Percentiles rank a stretch among this genome's conserved stretches.
These are phyloP conservation scores for Suillus paluster DNA, from an alignment of 768 basidiomycete genomes.

Conservation along the genomic window DNA sequence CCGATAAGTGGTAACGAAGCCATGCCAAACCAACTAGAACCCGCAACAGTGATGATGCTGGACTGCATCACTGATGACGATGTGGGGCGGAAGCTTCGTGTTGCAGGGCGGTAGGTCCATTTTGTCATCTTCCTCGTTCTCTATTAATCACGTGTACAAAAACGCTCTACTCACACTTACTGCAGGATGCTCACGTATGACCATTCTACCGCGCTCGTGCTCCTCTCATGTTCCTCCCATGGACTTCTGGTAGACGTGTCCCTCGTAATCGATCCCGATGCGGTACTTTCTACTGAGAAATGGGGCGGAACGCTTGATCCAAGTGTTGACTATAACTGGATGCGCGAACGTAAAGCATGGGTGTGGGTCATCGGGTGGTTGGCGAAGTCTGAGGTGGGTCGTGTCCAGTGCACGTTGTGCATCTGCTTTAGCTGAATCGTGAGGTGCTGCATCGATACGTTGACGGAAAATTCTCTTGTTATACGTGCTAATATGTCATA, in stretches of 20 bases:
- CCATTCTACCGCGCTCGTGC: conserved; percentile 45
- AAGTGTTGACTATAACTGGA: conserved; percentile 44
- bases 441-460: conserved; percentile 2
- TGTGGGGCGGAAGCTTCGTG: conserved; percentile 56
- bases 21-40: conserved; percentile 54
- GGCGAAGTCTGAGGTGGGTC: conserved; percentile 51
- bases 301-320: conserved; percentile 14
- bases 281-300: conserved; percentile 17
- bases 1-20: neutral
- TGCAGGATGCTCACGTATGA: conserved; percentile 64
- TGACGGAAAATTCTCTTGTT: neutral
- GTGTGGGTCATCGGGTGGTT: conserved; percentile 64
- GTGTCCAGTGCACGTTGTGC: conserved; percentile 7
- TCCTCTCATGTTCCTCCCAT: conserved; percentile 54
- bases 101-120: conserved; percentile 59
- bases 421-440: neutral
- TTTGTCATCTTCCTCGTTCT: conserved; percentile 19
- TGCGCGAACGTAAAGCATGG: conserved; percentile 52
- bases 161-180: conserved; percentile 11
- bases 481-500: conserved; percentile 16
- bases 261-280: conserved; percentile 48
- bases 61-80: conserved; percentile 42
- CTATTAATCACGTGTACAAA: conserved; percentile 5
- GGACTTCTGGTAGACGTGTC: conserved; percentile 62
- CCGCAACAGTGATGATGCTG: conserved; percentile 50